Conservation (phyloP, 257 asterid genomes). For the Capsicum pubescens region DNA sequence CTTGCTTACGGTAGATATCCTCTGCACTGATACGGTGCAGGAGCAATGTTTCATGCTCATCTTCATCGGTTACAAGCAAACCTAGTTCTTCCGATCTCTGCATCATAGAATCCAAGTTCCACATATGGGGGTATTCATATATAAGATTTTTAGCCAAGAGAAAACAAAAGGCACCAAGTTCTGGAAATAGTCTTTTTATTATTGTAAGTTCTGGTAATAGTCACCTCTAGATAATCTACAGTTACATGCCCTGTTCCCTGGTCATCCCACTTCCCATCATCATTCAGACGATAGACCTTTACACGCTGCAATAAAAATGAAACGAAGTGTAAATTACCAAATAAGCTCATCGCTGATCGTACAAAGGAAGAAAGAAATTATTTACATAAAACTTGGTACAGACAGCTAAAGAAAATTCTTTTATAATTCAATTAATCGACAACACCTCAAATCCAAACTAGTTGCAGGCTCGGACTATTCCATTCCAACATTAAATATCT, state of each 20-base stretch:
- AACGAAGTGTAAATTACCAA: not conserved
- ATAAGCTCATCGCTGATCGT: not conserved
- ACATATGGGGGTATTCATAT: not conserved
- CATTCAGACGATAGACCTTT: conserved; percentile 90
- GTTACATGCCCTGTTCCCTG: conserved; percentile 99
- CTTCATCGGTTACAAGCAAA: conserved; percentile 78
- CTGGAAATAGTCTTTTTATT: not conserved
- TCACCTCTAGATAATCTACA: conserved; percentile 88
- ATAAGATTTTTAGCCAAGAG: not conserved
- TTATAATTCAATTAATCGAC: not conserved
- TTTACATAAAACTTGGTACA: conserved; percentile 6
- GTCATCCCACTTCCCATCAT: conserved; percentile 98
- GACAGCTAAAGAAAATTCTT: conserved; percentile 11
- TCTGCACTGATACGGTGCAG: conserved; percentile 85
- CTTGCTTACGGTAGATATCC: conserved; percentile 95
- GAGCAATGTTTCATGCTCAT: conserved; percentile 78
- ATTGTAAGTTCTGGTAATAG: conserved; percentile 5
- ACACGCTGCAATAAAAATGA: conserved; percentile 68
- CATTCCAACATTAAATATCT: not conserved
- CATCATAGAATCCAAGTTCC: conserved; percentile 7
- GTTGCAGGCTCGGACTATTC: not conserved
- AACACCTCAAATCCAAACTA: not conserved
- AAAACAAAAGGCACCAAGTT: not conserved
- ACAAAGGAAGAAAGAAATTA: not conserved
- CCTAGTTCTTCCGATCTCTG: conserved; percentile 93